These are phyloP conservation scores for Rhizophora mangle DNA, from an alignment of 345 rosid species.

Conservation along the genomic window DNA sequence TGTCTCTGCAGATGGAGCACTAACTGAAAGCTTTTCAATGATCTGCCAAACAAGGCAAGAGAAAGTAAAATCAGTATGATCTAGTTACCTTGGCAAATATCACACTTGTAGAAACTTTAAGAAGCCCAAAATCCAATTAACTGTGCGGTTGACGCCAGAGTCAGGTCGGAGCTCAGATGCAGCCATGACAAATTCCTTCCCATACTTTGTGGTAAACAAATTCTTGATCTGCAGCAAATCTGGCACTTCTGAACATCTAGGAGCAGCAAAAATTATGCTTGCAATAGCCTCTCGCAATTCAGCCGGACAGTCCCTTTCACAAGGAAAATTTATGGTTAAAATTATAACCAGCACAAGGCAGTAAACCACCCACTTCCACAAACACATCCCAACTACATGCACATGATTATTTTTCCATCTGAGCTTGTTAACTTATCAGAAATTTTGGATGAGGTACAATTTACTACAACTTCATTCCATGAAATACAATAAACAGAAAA, in stretches of 20 bases:
- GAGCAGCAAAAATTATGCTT: constrained; percentile 88
- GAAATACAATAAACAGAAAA: no score
- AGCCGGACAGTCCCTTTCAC: constrained; percentile 75
- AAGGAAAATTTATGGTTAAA: constrained; percentile 1
- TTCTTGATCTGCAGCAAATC: constrained; percentile 82
- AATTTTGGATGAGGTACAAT: no score
- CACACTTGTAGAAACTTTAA: constrained; percentile 15
- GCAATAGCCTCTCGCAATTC: constrained; percentile 90
- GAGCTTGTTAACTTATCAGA: no score
- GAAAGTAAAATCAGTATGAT: constrained; percentile 4
- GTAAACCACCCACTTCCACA: no score
- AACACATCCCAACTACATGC: no score
- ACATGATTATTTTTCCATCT: no score
- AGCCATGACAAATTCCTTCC: constrained; percentile 72
- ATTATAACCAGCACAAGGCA: background rate
- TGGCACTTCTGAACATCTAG: constrained; percentile 94
- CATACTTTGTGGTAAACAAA: constrained; percentile 74
- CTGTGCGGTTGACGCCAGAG: constrained; percentile 89
- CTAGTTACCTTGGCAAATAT: constrained; percentile 8
- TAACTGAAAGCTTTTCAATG: constrained; percentile 80
- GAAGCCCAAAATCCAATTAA: constrained; percentile 37
- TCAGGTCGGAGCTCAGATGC: constrained; percentile 89
- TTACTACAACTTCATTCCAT: no score
- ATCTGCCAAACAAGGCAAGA: constrained; percentile 40
- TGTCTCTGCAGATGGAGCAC: constrained; percentile 67